Conservation (phyloP, 148 eudicot species). For the Dianthus caryophyllus region DNA sequence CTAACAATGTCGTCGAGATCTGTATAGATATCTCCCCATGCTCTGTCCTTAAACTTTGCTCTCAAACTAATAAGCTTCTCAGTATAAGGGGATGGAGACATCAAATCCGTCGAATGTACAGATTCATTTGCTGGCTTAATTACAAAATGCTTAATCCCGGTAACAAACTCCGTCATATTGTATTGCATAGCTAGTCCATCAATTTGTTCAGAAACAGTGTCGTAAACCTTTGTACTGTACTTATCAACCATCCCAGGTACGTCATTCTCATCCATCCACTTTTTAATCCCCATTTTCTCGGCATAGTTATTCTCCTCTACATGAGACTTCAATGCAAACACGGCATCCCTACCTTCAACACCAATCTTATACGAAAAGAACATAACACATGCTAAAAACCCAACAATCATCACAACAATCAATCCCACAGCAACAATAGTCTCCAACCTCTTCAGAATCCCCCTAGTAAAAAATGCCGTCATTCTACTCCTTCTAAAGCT, state of each 20-base stretch:
- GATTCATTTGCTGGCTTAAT: constrained; percentile 48
- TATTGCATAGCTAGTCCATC: constrained; percentile 87
- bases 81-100: constrained; percentile 60
- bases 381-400: constrained; percentile 53
- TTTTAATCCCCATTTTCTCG: constrained; percentile 70
- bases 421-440: constrained; percentile 85
- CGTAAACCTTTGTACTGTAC: constrained; percentile 59
- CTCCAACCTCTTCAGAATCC: constrained; percentile 54
- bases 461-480: constrained; percentile 62
- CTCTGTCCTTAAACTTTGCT: constrained; percentile 55
- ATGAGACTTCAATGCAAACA: constrained; percentile 61
- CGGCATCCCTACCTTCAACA: constrained; percentile 82
- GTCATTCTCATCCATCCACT: constrained; percentile 97
- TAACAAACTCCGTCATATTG: constrained; percentile 78
- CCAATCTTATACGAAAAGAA: constrained; percentile 93
- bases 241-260: constrained; percentile 79
- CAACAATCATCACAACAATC: constrained; percentile 69
- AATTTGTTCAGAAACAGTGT: constrained; percentile 72
- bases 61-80: constrained; percentile 58
- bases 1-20: constrained; percentile 59
- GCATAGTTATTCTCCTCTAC: constrained; percentile 81
- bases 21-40: constrained; percentile 65
- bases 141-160: constrained; percentile 73
- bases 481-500: constrained; percentile 52
- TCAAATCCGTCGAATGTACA: constrained; percentile 36